Base-by-base conservation (phyloP, 257 asterid species). In the Scutellaria barbata region DNA sequence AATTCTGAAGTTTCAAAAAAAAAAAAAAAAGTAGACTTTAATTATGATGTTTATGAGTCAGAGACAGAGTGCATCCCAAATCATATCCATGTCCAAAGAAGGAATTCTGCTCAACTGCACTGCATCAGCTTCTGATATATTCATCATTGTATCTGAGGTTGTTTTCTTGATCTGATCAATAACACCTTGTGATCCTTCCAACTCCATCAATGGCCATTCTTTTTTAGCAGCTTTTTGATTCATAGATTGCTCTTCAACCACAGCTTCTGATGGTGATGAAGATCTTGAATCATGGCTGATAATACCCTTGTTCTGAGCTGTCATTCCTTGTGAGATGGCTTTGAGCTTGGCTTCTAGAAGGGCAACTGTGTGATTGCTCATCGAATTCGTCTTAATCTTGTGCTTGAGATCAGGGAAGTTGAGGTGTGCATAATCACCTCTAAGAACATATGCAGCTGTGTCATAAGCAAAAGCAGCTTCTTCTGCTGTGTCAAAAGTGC, bases 41-140 rank as follows among this genome's bases (percentile, higher is more conserved):
- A 63, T 12, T 3, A 41, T 56, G 5, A 18, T 66, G 66, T 30
- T 85, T 71, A 87, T 74, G 82, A 82, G 85, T 86, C 93, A 74
- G 95, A 73, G 35, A 83, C 86, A 14, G 58, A 89, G 78, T 50
- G 91, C 93, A 87, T 87, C 97, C 97, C 97, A 92, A 48, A 92
- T 92, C 69, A 84, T 76, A 35, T 92, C 97, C 96, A 92, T 89
- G 43, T 92, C 96, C 80, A 89, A 35, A 48, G 97, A 92, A 46
- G 97, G 97, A 82, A 89, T 76, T 77, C 89, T 89, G 81, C 93
- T 89, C 17, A 89, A 61, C 77, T 88, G 96, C 1, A 86, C 87
- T 65, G 70, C 82, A 60, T 85, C 91, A 72, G 43, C 68, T 56
- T 80, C 89, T 47, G 80, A 25, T 54, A 39, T 0, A 10, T 43